These are phyloP conservation scores for Xylariomycetidae sp. DNA, from an alignment of 2,329 filamentous ascomycete genomes.

Conservation along the genomic window DNA sequence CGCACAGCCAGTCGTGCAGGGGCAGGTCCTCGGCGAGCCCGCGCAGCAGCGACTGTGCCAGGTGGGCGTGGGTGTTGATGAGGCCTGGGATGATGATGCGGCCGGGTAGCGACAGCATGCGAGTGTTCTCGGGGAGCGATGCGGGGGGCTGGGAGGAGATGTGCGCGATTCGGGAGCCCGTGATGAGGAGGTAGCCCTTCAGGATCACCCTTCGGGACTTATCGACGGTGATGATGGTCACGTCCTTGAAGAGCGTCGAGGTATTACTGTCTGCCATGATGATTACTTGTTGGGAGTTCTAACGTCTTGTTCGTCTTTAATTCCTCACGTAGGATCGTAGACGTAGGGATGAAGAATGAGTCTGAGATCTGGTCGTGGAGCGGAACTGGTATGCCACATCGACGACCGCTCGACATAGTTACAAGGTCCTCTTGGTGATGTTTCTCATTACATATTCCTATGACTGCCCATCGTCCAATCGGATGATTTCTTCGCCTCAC, in stretches of 20 bases:
- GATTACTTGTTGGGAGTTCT: neutral
- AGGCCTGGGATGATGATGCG: conserved; percentile 45
- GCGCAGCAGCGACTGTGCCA: conserved; percentile 43
- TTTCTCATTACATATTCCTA: no score
- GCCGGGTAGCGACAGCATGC: conserved; percentile 30
- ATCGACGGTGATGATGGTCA: conserved; percentile 49
- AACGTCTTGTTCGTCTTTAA: neutral
- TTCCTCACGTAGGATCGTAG: no score
- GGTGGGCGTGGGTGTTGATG: conserved; percentile 46
- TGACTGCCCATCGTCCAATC: no score
- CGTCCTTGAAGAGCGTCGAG: conserved; percentile 37
- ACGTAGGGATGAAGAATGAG: no score
- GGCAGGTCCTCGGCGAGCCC: conserved; percentile 47
- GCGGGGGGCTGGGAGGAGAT: conserved; percentile 34
- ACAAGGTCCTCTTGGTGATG: no score
- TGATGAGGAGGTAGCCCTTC: conserved; percentile 40
- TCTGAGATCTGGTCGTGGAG: neutral
- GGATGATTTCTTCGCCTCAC: no score
- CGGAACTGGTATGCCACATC: conserved; percentile 1
- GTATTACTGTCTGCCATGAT: neutral
- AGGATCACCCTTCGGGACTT: conserved; percentile 37
- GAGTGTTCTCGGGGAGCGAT: conserved; percentile 16
- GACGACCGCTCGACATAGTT: no score
- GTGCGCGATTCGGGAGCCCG: conserved; percentile 33
- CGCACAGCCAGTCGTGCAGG: conserved; percentile 45